phyloP scores from a whole-genome alignment of 73 alveolate genomes.

The Urostyla sp. region DNA sequence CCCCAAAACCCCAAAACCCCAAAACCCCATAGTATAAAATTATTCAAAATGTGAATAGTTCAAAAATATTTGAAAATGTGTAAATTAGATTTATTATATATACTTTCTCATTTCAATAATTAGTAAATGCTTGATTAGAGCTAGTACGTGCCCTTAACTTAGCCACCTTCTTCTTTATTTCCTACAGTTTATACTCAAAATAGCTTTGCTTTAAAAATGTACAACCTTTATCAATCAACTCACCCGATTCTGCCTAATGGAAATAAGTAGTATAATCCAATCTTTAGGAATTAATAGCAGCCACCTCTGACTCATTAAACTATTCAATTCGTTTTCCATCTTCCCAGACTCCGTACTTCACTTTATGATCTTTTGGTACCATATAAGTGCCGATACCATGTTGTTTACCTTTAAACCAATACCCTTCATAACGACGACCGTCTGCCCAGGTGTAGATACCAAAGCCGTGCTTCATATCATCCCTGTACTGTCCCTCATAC shows the following conservation, averaged over 20 bases:
- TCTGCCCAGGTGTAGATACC: slow-evolving; percentile 72
- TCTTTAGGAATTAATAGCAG: background rate
- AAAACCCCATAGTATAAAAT: too few species aligned
- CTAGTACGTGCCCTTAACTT: background rate
- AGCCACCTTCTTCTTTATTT: slow-evolving; percentile 20
- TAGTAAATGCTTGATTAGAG: too few species aligned
- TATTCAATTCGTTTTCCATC: slow-evolving; percentile 69
- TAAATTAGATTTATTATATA: too few species aligned
- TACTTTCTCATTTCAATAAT: too few species aligned
- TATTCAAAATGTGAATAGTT: too few species aligned
- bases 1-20: too few species aligned
- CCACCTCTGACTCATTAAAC: background rate
- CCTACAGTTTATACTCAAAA: slow-evolving; percentile 13
- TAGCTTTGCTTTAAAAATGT: slow-evolving; percentile 9
- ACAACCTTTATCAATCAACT: slow-evolving; percentile 13
- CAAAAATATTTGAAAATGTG: too few species aligned
- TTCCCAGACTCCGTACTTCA: slow-evolving; percentile 71
- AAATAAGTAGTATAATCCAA: slow-evolving; percentile 15
- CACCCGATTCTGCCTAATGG: slow-evolving; percentile 15
- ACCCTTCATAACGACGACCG: slow-evolving; percentile 60
- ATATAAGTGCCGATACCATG: slow-evolving; percentile 61
- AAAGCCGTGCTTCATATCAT: slow-evolving; percentile 74
- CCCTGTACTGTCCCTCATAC: slow-evolving; percentile 71
- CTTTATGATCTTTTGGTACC: background rate
- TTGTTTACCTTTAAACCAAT: slow-evolving; percentile 72